These are phyloP conservation scores for Syzygium aromaticum DNA, from an alignment of 345 rosid genomes.

Conservation along the genomic window DNA sequence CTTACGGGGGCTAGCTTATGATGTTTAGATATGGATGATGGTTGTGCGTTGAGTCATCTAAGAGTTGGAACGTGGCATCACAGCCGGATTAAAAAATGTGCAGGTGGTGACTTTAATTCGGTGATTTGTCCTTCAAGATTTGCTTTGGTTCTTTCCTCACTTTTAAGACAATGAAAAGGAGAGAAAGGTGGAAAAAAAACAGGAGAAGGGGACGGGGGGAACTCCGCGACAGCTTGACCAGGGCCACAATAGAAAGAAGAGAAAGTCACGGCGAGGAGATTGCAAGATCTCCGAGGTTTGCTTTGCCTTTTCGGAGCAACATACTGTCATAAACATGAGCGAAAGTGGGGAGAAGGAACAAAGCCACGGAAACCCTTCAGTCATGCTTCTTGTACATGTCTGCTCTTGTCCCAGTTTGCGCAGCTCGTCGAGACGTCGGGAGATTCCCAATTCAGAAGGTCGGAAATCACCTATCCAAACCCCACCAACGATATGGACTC, in stretches of 20 bases:
- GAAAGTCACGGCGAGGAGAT: neutral
- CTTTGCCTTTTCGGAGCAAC: neutral
- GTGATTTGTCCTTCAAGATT: neutral
- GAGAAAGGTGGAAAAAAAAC: neutral
- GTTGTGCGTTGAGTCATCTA: neutral
- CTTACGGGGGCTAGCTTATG: neutral
- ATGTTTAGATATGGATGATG: neutral
- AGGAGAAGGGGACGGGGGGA: neutral
- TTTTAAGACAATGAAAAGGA: neutral
- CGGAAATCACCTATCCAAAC: neutral
- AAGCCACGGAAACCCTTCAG: neutral
- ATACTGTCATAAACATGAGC: neutral
- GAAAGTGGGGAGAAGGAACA: neutral
- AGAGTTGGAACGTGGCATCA: neutral
- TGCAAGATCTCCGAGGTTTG: neutral
- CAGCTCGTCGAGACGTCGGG: neutral
- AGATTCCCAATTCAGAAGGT: neutral
- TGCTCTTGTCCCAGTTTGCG: neutral
- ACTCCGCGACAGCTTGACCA: neutral
- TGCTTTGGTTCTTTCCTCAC: neutral
- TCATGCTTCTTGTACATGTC: neutral
- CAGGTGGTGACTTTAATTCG: neutral
- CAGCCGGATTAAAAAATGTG: neutral
- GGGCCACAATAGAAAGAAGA: neutral
- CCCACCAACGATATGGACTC: neutral